Base-by-base conservation (phyloP, 2,329 filamentous ascomycete species). In the Nigrospora oryzae region DNA sequence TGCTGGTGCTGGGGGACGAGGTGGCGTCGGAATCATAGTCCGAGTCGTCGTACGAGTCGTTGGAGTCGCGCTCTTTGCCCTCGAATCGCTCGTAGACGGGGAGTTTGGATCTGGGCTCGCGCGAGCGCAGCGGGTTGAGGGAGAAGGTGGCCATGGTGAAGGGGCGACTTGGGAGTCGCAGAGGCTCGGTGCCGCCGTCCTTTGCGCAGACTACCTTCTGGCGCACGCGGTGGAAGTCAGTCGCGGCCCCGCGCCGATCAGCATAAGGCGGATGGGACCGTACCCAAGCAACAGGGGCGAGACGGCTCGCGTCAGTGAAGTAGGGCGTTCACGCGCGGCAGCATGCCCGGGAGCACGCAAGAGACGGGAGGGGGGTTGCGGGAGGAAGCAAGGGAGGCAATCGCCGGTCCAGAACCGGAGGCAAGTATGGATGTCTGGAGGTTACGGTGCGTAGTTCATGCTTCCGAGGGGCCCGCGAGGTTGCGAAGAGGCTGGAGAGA, bases 191-290 rank as follows among this genome's bases (percentile, higher is more conserved):
- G 23, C 23, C 5, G 23, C 23, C 80, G 0, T 63, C 66, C 2
- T 54, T 77, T 1, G 73, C 79, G 5, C 63, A 71, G 2, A 60
- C 68, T 28, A 68, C 75, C 34, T 13, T 79, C 81, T 0, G 61
- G 72, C 13, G 56, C 59, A 2, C 85, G 86, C 12, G 77, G 84
- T 54, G 73, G 91, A 19, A 54, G 57, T 38, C 49, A 60, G 42
- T 56, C 60, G 65, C 31, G 70, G 93, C 0, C 80, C 84, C 1
- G 23, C 23, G 23, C 23, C 23, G 23, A 28, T 28, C 23, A 28
- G 1, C 48, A 40, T 34, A 46, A 40, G 13, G 48, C 45, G n/a
- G 48, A 32, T 10, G 47, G 45, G 13, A 50, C 48, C 10, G 48
- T 46, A 14, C 45, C 46, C 11, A 46, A 49, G 16, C 36, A 46